Evolutionary conservation across 805 yeast genomes (phyloP).

Genomic region (Yarrowia keelungensis): DNA sequence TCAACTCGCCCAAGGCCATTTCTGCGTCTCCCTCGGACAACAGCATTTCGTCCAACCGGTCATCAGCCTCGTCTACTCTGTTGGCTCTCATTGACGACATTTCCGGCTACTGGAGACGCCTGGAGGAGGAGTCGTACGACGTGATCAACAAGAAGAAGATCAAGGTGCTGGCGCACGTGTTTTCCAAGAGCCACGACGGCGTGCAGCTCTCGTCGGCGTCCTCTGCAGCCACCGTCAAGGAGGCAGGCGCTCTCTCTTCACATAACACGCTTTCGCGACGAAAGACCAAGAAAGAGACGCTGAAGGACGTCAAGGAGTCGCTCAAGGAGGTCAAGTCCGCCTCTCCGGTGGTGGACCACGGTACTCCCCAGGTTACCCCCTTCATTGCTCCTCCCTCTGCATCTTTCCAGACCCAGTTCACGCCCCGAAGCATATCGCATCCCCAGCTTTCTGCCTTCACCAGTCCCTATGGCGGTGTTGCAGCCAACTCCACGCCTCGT

Average conservation of each 20-base stretch:
- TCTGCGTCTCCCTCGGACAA: constrained; percentile 20
- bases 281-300: constrained; percentile 16
- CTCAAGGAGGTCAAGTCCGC: constrained; percentile 24
- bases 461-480: not conserved
- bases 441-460: constrained; percentile 11
- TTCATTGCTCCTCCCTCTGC: constrained; percentile 10
- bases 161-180: constrained; percentile 33
- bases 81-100: constrained; percentile 36
- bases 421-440: constrained; percentile 29
- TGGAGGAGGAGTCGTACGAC: constrained; percentile 37
- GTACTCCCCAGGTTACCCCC: constrained; percentile 1
- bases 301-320: constrained; percentile 31
- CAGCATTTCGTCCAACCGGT: constrained; percentile 29
- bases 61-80: constrained; percentile 21
- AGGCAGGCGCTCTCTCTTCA: not conserved
- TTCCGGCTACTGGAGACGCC: constrained; percentile 30
- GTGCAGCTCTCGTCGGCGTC: constrained; percentile 16
- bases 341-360: not conserved
- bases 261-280: constrained; percentile 1
- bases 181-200: constrained; percentile 19
- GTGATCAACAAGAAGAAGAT: constrained; percentile 35
- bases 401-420: constrained; percentile 1
- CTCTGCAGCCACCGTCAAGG: constrained; percentile 12
- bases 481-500: not conserved
- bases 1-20: not conserved